A percentile compares a stretch with the other conserved stretches of the same genome.
These are phyloP conservation scores for Xylaria sp. DNA, from an alignment of 2,329 filamentous ascomycete species.

Conservation along the genomic window DNA sequence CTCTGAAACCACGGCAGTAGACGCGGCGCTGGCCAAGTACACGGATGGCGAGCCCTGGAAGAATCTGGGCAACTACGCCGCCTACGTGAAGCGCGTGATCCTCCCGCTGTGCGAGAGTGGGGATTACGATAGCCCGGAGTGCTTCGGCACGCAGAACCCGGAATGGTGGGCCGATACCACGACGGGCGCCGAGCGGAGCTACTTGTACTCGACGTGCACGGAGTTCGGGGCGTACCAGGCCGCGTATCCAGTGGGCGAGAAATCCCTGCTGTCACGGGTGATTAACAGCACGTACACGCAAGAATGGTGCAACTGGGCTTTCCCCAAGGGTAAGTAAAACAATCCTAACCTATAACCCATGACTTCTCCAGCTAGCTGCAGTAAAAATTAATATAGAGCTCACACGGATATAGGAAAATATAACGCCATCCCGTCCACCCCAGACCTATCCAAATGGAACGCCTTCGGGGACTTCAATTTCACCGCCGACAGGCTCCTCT, in stretches of 20 bases:
- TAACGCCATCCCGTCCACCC: constrained; percentile 51
- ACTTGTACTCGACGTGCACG: constrained; percentile 56
- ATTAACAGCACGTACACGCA: constrained; percentile 56
- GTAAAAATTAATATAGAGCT: too few relatives aligned
- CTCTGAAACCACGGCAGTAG: constrained; percentile 50
- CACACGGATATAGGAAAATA: constrained; percentile 33
- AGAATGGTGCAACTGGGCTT: constrained; percentile 61
- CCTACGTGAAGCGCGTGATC: constrained; percentile 53
- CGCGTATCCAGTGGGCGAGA: constrained; percentile 49
- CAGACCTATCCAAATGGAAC: constrained; percentile 50
- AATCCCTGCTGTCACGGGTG: constrained; percentile 52
- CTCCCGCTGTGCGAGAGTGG: constrained; percentile 50
- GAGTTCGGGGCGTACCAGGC: constrained; percentile 56
- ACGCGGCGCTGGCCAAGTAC: constrained; percentile 53
- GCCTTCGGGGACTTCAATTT: constrained; percentile 55
- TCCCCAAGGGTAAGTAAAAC: constrained; percentile 46
- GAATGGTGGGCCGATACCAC: constrained; percentile 51
- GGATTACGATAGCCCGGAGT: constrained; percentile 48
- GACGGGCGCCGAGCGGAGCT: constrained; percentile 50
- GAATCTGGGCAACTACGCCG: constrained; percentile 57
- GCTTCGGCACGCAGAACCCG: constrained; percentile 48
- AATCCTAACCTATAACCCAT: too few relatives aligned
- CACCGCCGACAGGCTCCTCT: constrained; percentile 52
- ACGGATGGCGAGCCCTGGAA: constrained; percentile 56
- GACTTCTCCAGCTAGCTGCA: too few relatives aligned